Base-by-base conservation (phyloP, 306 rosid species). In the Vigna unguiculata region DNA sequence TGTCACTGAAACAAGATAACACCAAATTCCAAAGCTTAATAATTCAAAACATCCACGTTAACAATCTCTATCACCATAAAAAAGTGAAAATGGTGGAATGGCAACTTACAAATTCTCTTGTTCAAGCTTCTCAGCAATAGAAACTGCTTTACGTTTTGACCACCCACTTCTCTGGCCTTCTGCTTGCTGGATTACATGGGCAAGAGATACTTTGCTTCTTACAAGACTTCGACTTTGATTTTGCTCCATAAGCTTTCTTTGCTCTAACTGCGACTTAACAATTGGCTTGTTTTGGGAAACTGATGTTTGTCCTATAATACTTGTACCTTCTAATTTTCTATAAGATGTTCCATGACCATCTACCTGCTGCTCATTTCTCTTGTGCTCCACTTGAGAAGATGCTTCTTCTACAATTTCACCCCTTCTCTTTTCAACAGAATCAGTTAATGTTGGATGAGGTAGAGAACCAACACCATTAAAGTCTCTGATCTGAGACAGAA, bases 71-170 rank as follows among this genome's bases (percentile, higher is more conserved):
- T 70, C 49, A 32, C 51, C 71, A 74, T 21, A 63, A 9, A 28
- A 38, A 28, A 73, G 54, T 63, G 54, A 38, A 32, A 54, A 32
- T 32, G 80, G 80, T 5, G 71, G 78, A 75, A 69, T 34, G 13
- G 63, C 32, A 79, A 49, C 97, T 61, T 87, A 96, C 99, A 96
- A 78, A 77, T 96, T 96, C 85, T 96, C 99, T 76, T 91, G 97
- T 86, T 92, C 99, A 16, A 96, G 99, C 89, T 96, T 92, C 83
- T 96, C 99, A 43, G 99, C 99, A 75, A 96, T 96, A 43, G 99
- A 96, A 82, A 96, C 93, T 21, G 99, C 98, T 83, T 84, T 96
- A 75, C 88, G 96, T 83, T 83, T 88, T 40, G 99, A 92, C 98
- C 98, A 92, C 65, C 86, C 87, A 67, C 67, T 89, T 69, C 85